A percentile compares a stretch with the other conserved stretches of the same genome.
Conservation (phyloP, 169 alveolate species). For the Plasmodium falciparum region DNA sequence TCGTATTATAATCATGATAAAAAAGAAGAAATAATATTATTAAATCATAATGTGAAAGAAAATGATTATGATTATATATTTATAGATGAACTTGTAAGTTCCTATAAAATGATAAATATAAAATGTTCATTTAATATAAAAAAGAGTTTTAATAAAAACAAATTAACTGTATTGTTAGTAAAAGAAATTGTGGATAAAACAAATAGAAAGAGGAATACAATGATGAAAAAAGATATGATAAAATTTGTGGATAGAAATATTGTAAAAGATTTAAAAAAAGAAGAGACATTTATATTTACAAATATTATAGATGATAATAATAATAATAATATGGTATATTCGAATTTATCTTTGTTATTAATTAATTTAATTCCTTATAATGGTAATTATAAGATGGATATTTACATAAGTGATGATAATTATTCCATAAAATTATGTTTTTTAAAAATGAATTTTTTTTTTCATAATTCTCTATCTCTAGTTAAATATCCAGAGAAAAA, state of each 20-base stretch:
- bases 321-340: slow-evolving; percentile 13
- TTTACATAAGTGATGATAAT: slow-evolving; percentile 45
- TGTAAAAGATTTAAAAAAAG: slow-evolving; percentile 31
- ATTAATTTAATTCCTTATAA: slow-evolving; percentile 35
- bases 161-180: slow-evolving; percentile 16
- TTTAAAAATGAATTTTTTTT: slow-evolving; percentile 31
- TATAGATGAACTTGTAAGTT: not conserved
- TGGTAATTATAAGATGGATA: slow-evolving; percentile 38
- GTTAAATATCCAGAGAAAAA: slow-evolving; percentile 17
- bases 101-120: slow-evolving; percentile 22
- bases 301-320: slow-evolving; percentile 7
- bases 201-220: not conserved
- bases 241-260: not conserved
- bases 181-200: slow-evolving; percentile 16
- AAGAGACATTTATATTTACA: slow-evolving; percentile 59
- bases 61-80: slow-evolving; percentile 7
- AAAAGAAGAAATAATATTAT: slow-evolving; percentile 13
- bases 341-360: slow-evolving; percentile 37
- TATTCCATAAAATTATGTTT: slow-evolving; percentile 8
- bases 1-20: not conserved
- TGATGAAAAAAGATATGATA: not conserved
- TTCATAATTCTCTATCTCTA: slow-evolving; percentile 39
- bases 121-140: slow-evolving; percentile 19
- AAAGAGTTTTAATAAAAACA: slow-evolving; percentile 13
- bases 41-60: not conserved